Evolutionary conservation across 83 land plant genomes (phyloP).

Genomic region (Larix sibirica): DNA sequence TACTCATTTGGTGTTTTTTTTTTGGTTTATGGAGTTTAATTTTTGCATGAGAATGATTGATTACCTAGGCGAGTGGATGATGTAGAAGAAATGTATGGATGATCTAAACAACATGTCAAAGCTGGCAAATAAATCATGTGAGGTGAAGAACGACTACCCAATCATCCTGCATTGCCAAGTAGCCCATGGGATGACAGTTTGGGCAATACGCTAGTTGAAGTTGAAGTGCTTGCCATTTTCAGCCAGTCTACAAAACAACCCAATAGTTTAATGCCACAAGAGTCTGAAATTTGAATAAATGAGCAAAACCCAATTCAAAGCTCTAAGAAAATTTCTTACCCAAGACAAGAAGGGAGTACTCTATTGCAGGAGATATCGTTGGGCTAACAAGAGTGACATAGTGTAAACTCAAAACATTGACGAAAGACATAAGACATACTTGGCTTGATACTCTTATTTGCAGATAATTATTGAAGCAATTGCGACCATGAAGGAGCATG

Average conservation of each 20-base stretch:
- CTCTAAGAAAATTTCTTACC: neutral
- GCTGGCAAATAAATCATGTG: constrained; percentile 10
- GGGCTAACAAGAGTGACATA: too few relatives aligned
- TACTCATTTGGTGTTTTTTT: neutral
- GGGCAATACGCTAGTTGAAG: constrained; percentile 3
- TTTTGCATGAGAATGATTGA: neutral
- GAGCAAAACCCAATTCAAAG: neutral
- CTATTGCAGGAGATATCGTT: neutral
- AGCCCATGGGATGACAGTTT: neutral
- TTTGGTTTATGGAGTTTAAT: neutral
- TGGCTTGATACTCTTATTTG: too few relatives aligned
- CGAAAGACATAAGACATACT: too few relatives aligned
- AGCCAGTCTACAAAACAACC: neutral
- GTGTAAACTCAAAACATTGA: neutral
- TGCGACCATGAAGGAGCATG: too few relatives aligned
- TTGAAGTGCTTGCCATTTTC: constrained; percentile 2
- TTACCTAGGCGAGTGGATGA: neutral
- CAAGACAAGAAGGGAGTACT: neutral
- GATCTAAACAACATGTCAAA: neutral
- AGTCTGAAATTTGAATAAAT: neutral
- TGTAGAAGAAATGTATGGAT: neutral
- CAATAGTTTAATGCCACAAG: too few relatives aligned
- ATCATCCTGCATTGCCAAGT: neutral
- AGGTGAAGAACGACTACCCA: neutral
- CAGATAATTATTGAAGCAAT: too few relatives aligned